These are phyloP conservation scores for Annulohypoxylon nitens DNA, from an alignment of 495 filamentous ascomycete species.

Conservation along the genomic window DNA sequence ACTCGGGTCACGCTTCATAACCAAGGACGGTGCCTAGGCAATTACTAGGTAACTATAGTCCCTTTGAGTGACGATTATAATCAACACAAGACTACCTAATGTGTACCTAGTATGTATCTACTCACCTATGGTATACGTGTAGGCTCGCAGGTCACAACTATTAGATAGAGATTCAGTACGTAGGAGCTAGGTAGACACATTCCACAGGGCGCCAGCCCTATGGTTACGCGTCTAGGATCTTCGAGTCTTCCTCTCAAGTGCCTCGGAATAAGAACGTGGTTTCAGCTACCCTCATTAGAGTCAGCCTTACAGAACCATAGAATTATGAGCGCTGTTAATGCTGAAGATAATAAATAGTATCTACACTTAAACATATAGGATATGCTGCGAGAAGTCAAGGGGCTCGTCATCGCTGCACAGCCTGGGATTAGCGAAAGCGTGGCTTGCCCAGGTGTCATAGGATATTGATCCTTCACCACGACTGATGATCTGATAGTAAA, in stretches of 20 bases:
- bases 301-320: slow-evolving; percentile 7
- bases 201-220: not conserved
- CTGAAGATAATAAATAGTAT: not conserved
- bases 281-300: not conserved
- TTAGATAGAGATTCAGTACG: not conserved
- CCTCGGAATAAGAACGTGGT: not conserved
- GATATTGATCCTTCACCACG: slow-evolving; percentile 17
- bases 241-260: not conserved
- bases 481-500: slow-evolving; percentile 21
- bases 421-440: not conserved
- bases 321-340: not conserved
- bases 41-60: not conserved
- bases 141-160: not conserved
- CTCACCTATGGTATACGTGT: not conserved
- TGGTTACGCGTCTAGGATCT: not conserved
- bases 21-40: not conserved
- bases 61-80: not conserved
- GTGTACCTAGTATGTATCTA: too few species aligned
- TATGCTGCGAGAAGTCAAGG: slow-evolving; percentile 2
- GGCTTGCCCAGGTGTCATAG: slow-evolving; percentile 8
- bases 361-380: not conserved
- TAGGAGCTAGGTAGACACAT: not conserved
- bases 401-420: not conserved
- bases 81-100: not conserved
- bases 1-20: not conserved